A percentile compares a stretch with the other conserved stretches of the same genome.
phyloP scores from a whole-genome alignment of 305 asterid genomes.

The Petunia hybrid region DNA sequence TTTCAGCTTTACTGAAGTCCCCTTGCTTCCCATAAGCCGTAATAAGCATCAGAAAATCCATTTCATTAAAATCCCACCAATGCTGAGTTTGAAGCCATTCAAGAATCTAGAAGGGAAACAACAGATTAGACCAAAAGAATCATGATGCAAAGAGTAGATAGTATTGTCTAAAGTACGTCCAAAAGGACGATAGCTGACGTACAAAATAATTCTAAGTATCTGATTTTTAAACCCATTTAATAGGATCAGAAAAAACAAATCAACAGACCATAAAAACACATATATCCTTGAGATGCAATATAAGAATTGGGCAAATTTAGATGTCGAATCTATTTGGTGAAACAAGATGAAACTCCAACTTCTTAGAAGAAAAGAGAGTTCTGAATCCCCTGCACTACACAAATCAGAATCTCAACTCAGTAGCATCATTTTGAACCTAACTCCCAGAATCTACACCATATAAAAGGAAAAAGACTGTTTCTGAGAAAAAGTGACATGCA shows the following conservation, averaged over 20 bases:
- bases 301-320: neutral
- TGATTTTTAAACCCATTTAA: neutral
- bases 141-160: slow-evolving; percentile 16
- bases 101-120: slow-evolving; percentile 60
- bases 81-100: slow-evolving; percentile 94
- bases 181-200: neutral
- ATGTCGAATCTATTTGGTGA: neutral
- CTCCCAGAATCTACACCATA: neutral
- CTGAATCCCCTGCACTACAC: neutral
- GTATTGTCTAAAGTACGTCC: neutral
- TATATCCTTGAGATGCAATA: neutral
- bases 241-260: neutral
- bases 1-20: slow-evolving; percentile 85
- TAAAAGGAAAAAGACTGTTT: neutral
- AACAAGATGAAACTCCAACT: neutral
- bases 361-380: neutral
- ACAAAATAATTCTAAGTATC: neutral
- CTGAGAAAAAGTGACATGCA: neutral
- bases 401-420: neutral
- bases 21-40: slow-evolving; percentile 95
- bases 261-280: neutral
- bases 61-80: slow-evolving; percentile 97
- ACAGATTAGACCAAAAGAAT: slow-evolving; percentile 28
- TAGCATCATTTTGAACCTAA: neutral
- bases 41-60: slow-evolving; percentile 93